A percentile compares a stretch with the other conserved stretches of the same genome.
phyloP scores from a whole-genome alignment of 176 grass and related monocot species.

The Oryza rufipogon region DNA sequence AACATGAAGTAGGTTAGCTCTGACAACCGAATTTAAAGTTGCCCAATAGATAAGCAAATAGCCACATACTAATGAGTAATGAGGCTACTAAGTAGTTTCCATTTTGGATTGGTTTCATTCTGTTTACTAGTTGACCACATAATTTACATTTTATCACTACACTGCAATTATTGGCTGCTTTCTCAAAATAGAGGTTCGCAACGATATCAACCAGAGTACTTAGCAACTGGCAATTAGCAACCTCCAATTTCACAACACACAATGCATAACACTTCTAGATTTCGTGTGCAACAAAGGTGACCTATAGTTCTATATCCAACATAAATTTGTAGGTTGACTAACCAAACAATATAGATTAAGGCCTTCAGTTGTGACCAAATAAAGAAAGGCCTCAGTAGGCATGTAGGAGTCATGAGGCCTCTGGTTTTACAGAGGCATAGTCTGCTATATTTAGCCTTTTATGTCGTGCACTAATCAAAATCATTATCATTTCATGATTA shows the following conservation, averaged over 20 bases:
- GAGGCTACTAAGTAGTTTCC: neutral
- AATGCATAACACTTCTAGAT: slow-evolving; percentile 1
- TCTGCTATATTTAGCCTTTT: neutral
- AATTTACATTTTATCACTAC: neutral
- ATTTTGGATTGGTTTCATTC: neutral
- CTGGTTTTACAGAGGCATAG: neutral
- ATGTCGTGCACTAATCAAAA: neutral
- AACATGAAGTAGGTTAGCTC: neutral
- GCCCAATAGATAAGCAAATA: neutral
- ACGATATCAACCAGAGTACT: neutral
- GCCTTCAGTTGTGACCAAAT: neutral
- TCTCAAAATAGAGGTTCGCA: neutral
- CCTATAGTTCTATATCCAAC: neutral
- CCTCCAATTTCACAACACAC: neutral
- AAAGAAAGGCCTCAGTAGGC: neutral
- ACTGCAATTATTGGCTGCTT: neutral
- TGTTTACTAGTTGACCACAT: neutral
- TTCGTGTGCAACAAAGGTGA: neutral
- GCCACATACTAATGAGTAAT: neutral
- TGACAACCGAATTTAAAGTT: neutral
- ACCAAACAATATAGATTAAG: neutral
- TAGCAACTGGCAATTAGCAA: neutral
- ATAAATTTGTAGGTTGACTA: neutral
- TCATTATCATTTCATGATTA: neutral
- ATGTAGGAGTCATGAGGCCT: neutral